These are phyloP conservation scores for Solanum medicagineum DNA, from an alignment of 257 asterid species.

Conservation along the genomic window DNA sequence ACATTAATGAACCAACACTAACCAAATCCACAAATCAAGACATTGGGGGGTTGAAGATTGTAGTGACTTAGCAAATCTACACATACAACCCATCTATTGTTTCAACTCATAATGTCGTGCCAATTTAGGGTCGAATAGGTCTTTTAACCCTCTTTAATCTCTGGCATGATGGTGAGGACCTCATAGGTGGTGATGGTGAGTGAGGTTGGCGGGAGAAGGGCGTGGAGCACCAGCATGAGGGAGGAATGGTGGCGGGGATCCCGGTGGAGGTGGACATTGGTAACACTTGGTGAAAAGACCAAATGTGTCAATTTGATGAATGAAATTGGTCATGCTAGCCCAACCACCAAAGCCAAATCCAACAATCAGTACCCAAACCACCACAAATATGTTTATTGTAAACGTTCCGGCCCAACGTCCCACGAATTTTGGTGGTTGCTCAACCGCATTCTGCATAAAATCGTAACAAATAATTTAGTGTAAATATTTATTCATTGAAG, in stretches of 20 bases:
- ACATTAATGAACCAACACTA: background rate
- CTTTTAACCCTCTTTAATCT: background rate
- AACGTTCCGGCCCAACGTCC: slow-evolving; percentile 82
- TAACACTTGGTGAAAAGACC: slow-evolving; percentile 95
- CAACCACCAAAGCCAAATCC: slow-evolving; percentile 97
- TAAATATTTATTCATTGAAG: no score
- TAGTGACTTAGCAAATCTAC: background rate
- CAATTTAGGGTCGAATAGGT: no score
- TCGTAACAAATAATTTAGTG: no score
- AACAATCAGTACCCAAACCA: slow-evolving; percentile 73
- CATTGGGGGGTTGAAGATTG: background rate
- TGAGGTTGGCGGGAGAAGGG: slow-evolving; percentile 32
- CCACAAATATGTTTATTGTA: slow-evolving; percentile 62
- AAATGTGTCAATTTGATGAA: slow-evolving; percentile 83
- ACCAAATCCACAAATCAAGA: background rate
- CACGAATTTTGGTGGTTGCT: slow-evolving; percentile 69
- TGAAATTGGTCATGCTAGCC: slow-evolving; percentile 78
- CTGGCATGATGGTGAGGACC: background rate
- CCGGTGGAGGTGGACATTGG: slow-evolving; percentile 57
- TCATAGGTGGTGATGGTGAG: slow-evolving; percentile 11
- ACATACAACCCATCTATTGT: background rate
- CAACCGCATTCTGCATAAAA: slow-evolving; percentile 70
- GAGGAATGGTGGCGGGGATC: slow-evolving; percentile 7
- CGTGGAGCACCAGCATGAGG: slow-evolving; percentile 32
- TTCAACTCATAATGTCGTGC: background rate